Evolutionary conservation across 805 yeast genomes (phyloP).

Genomic region (Phaffomyces antillensis): DNA sequence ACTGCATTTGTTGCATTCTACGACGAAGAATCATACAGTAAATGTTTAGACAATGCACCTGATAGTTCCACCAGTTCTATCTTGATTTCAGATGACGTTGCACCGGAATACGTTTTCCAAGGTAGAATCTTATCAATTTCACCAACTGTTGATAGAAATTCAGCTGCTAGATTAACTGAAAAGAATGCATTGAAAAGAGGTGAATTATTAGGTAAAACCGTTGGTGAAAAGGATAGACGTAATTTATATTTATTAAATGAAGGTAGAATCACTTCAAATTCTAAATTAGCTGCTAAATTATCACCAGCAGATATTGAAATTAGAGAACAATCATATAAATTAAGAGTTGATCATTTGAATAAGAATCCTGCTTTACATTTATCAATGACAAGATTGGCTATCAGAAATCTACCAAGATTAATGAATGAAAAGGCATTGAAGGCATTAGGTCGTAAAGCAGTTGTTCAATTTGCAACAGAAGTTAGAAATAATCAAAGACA

Average conservation of each 20-base stretch:
- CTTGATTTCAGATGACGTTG: constrained; percentile 86
- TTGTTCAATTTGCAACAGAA: constrained; percentile 89
- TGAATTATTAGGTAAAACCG: constrained; percentile 72
- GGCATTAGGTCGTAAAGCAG: constrained; percentile 89
- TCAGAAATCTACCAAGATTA: constrained; percentile 88
- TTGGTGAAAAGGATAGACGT: constrained; percentile 76
- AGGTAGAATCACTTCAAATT: constrained; percentile 79
- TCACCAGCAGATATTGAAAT: constrained; percentile 72
- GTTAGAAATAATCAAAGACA: constrained; percentile 71
- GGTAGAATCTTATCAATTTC: constrained; percentile 84
- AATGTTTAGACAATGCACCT: constrained; percentile 77
- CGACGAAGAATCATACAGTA: constrained; percentile 50
- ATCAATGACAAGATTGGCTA: constrained; percentile 91
- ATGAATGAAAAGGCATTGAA: constrained; percentile 85
- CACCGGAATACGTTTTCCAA: constrained; percentile 82
- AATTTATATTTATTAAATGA: constrained; percentile 83
- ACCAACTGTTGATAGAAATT: constrained; percentile 79
- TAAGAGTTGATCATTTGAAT: constrained; percentile 84
- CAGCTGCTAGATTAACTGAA: constrained; percentile 70
- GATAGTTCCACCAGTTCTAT: constrained; percentile 54
- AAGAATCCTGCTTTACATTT: constrained; percentile 88
- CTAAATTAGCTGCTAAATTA: constrained; percentile 67
- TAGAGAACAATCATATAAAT: constrained; percentile 78
- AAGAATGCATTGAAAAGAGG: constrained; percentile 67
- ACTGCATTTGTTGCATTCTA: constrained; percentile 90